Conservation (phyloP, 2,329 filamentous ascomycete species). For the Aspergillus latus region DNA sequence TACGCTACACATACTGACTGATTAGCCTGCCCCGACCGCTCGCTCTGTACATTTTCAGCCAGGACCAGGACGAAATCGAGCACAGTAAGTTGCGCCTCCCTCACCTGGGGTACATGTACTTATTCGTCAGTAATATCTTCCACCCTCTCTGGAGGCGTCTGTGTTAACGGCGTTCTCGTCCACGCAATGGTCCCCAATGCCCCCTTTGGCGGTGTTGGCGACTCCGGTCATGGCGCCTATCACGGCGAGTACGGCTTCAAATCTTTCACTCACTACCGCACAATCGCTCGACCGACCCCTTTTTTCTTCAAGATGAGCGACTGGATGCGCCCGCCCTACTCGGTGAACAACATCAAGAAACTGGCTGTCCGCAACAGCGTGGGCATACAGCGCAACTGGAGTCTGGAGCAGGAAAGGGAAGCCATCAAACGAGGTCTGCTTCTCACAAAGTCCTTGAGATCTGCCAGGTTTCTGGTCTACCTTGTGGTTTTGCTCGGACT, state of each 20-base stretch:
- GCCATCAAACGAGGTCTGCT: constrained; percentile 5
- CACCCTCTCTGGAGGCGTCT: constrained; percentile 15
- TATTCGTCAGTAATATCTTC: constrained; percentile 1
- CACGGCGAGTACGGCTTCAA: constrained; percentile 16
- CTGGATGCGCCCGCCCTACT: constrained; percentile 15
- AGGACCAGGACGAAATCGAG: constrained; percentile 36
- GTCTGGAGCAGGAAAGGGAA: constrained; percentile 14
- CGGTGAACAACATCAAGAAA: constrained; percentile 11
- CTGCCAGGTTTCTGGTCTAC: background rate
- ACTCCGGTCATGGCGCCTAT: constrained; percentile 14
- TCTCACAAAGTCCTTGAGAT: background rate
- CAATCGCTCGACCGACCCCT: constrained; percentile 16
- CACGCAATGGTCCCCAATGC: constrained; percentile 11
- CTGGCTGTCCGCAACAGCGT: constrained; percentile 6
- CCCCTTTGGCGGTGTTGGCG: constrained; percentile 16
- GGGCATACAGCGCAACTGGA: constrained; percentile 12
- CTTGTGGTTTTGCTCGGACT: constrained; percentile 1
- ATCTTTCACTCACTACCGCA: constrained; percentile 27
- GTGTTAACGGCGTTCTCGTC: constrained; percentile 14
- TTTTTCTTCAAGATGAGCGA: constrained; percentile 1
- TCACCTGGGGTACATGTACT: background rate
- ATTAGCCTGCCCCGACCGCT: constrained; percentile 37
- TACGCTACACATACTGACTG: constrained; percentile 16
- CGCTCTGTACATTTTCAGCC: constrained; percentile 46
- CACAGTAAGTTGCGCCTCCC: constrained; percentile 1